These are phyloP conservation scores for Penicillium sp. DNA, from an alignment of 2,329 filamentous ascomycete genomes.

Conservation along the genomic window DNA sequence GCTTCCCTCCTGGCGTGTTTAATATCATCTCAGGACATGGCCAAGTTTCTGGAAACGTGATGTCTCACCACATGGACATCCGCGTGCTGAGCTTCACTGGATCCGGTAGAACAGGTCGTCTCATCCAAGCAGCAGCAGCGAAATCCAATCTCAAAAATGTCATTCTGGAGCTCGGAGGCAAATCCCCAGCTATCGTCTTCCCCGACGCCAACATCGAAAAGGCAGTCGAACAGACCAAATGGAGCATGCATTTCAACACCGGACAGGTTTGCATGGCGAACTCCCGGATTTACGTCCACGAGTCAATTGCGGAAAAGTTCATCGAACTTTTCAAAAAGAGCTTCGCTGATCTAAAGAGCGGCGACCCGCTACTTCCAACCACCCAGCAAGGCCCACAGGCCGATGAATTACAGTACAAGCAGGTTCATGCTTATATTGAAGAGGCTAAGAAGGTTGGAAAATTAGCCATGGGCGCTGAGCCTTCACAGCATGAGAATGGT, in stretches of 20 bases:
- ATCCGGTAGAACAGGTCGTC: constrained; percentile 62
- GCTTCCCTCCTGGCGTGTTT: constrained; percentile 64
- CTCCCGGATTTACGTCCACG: constrained; percentile 82
- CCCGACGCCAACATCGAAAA: constrained; percentile 65
- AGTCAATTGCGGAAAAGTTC: constrained; percentile 61
- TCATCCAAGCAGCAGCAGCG: constrained; percentile 63
- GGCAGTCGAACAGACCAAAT: constrained; percentile 68
- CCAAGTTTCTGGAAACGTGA: constrained; percentile 71
- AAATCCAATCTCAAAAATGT: constrained; percentile 67
- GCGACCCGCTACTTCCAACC: constrained; percentile 58
- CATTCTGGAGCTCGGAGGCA: constrained; percentile 67
- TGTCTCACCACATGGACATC: constrained; percentile 64
- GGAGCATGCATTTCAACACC: constrained; percentile 55
- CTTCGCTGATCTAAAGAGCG: constrained; percentile 10
- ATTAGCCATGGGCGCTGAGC: constrained; percentile 68
- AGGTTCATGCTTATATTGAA: constrained; percentile 78
- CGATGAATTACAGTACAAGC: constrained; percentile 80
- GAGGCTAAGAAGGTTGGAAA: constrained; percentile 67
- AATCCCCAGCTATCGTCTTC: constrained; percentile 65
- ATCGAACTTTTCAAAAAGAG: constrained; percentile 62
- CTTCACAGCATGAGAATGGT: constrained; percentile 69
- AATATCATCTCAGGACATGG: constrained; percentile 74
- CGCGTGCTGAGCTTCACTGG: constrained; percentile 67
- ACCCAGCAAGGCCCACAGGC: constrained; percentile 88
- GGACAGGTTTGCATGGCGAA: constrained; percentile 62